phyloP scores from a whole-genome alignment of 176 grass and related monocot genomes.

The Oryza coarctata region DNA sequence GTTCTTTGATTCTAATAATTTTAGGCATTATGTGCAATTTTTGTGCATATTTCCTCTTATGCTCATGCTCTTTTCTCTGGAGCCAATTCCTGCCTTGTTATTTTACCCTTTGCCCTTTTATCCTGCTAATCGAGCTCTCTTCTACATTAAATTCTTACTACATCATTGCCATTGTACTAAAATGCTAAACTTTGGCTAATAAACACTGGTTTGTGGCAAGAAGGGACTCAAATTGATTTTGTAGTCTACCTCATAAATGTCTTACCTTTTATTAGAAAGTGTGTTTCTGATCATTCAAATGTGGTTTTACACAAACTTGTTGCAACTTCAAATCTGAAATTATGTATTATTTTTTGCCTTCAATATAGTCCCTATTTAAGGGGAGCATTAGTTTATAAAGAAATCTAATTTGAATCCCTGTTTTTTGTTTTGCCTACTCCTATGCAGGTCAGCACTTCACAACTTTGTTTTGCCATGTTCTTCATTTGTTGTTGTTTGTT shows the following conservation, averaged over 20 bases:
- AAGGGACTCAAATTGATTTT: neutral
- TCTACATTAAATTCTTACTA: neutral
- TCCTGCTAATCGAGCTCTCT: neutral
- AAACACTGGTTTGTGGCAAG: constrained; percentile 3
- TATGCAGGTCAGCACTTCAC: neutral
- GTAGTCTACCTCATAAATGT: neutral
- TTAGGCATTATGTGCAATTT: neutral
- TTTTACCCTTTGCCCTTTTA: neutral
- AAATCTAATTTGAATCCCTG: neutral
- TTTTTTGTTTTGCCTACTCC: neutral
- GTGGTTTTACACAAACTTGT: neutral
- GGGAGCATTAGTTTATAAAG: neutral
- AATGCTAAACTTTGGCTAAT: neutral
- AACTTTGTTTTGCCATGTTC: neutral
- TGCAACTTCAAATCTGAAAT: too few species aligned
- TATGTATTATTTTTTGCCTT: neutral
- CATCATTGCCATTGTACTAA: neutral
- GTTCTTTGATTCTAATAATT: neutral
- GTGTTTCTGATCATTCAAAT: too few species aligned
- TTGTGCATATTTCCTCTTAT: neutral
- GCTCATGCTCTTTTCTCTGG: neutral
- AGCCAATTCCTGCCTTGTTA: neutral
- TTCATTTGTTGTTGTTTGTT: neutral
- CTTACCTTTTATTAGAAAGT: neutral
- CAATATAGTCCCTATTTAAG: neutral